phyloP scores from a whole-genome alignment of 495 filamentous ascomycete species.

The Tricharina praecox region DNA sequence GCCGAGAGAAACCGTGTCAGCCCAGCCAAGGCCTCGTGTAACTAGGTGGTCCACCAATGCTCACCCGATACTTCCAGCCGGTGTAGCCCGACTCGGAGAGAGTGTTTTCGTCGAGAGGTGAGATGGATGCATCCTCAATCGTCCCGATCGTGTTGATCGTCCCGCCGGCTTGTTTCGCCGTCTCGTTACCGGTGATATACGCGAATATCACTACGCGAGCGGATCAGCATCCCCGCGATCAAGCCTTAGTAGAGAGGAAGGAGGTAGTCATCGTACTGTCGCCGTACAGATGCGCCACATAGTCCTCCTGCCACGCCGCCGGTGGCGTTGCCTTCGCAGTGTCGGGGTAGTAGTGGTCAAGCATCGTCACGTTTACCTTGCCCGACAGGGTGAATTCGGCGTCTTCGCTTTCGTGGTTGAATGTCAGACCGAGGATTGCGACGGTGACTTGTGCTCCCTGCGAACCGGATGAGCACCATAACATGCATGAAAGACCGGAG shows the following conservation, averaged over 20 bases:
- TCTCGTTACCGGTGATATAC: constrained; percentile 1
- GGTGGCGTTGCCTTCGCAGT: neutral
- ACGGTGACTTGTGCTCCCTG: constrained; percentile 2
- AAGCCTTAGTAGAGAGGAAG: no score
- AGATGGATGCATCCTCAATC: neutral
- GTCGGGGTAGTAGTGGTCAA: constrained; percentile 2
- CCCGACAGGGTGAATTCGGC: neutral
- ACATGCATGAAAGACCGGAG: no score
- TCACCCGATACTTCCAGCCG: neutral
- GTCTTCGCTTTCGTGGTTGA: constrained; percentile 1
- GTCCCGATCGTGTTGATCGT: neutral
- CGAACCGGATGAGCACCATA: no score
- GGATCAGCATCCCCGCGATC: no score
- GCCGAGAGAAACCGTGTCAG: no score
- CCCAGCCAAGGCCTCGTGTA: no score
- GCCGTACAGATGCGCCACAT: constrained; percentile 3
- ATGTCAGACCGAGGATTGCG: constrained; percentile 1
- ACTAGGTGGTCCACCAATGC: no score
- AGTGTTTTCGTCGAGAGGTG: neutral
- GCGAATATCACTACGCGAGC: constrained; percentile 1
- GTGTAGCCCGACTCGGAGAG: neutral
- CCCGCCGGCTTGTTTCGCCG: neutral
- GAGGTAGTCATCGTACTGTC: neutral
- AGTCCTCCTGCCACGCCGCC: neutral
- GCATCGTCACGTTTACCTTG: neutral